Evolutionary conservation across 2,329 filamentous ascomycete genomes (phyloP).

Genomic region (Penicillium griseofulvum): DNA sequence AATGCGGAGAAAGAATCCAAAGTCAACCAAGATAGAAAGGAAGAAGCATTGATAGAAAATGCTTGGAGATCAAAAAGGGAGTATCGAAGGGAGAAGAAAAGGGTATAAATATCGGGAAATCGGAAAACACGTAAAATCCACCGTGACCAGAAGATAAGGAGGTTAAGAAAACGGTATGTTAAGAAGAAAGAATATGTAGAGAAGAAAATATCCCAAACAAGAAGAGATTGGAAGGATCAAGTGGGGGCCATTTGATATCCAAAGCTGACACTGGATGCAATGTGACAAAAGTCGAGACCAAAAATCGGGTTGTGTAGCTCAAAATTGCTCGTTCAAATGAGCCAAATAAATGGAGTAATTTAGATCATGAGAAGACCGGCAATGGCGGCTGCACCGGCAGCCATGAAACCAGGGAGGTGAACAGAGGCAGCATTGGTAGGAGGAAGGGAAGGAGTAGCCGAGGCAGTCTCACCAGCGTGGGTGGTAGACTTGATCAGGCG

Average conservation of each 20-base stretch:
- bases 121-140: slow-evolving; percentile 4
- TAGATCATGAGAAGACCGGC: slow-evolving; percentile 38
- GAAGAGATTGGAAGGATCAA: background rate
- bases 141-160: slow-evolving; percentile 1
- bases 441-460: slow-evolving; percentile 6
- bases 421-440: slow-evolving; percentile 23
- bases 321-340: background rate
- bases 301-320: background rate
- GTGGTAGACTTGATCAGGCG: slow-evolving; percentile 17
- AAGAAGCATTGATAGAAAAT: background rate
- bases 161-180: background rate
- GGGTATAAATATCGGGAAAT: slow-evolving; percentile 9
- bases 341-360: background rate
- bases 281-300: slow-evolving; percentile 3
- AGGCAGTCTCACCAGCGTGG: background rate
- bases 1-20: slow-evolving; percentile 1
- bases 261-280: background rate
- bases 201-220: background rate
- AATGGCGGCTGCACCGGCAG: slow-evolving; percentile 31
- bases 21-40: slow-evolving; percentile 5
- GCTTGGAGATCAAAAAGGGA: slow-evolving; percentile 2
- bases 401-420: slow-evolving; percentile 27
- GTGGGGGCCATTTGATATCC: slow-evolving; percentile 1
- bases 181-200: slow-evolving; percentile 3
- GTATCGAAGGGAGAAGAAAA: background rate